Conservation (phyloP, 2,329 filamentous ascomycete genomes). For the Trichoderma polysporum region DNA sequence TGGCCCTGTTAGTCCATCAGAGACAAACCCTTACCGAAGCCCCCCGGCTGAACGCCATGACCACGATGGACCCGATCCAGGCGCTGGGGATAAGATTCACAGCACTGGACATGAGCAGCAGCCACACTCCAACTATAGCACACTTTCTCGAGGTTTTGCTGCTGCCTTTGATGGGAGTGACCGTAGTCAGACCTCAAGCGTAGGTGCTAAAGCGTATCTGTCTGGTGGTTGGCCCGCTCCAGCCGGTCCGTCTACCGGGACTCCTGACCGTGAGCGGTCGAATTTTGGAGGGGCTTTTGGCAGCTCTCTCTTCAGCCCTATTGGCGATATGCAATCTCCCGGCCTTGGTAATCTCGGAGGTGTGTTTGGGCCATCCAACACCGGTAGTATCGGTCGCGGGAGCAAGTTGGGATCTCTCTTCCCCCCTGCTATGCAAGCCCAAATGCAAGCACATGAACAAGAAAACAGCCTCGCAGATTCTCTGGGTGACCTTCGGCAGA, state of each 20-base stretch:
- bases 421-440: constrained; percentile 83
- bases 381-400: constrained; percentile 68
- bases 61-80: constrained; percentile 60
- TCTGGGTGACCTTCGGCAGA: constrained; percentile 59
- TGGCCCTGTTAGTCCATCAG: constrained; percentile 85
- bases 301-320: constrained; percentile 74
- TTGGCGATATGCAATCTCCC: constrained; percentile 77
- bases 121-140: constrained; percentile 52
- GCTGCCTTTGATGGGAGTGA: constrained; percentile 70
- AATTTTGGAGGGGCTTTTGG: constrained; percentile 65
- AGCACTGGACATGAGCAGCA: constrained; percentile 45
- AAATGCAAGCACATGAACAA: constrained; percentile 76
- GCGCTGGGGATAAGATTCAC: constrained; percentile 47
- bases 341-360: constrained; percentile 65
- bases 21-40: constrained; percentile 95
- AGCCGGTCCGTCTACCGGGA: constrained; percentile 58
- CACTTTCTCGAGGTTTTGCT: constrained; percentile 52
- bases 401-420: constrained; percentile 89
- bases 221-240: constrained; percentile 63
- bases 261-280: constrained; percentile 64
- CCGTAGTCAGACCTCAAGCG: constrained; percentile 89
- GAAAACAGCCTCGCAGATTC: constrained; percentile 58
- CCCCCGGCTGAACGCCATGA: constrained; percentile 74
- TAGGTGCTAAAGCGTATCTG: constrained; percentile 74
- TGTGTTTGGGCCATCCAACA: constrained; percentile 65